Percentiles rank a stretch among this genome's conserved stretches.
Conservation (phyloP, 1,139 yeast genomes). For the Pneumocystis murina region DNA sequence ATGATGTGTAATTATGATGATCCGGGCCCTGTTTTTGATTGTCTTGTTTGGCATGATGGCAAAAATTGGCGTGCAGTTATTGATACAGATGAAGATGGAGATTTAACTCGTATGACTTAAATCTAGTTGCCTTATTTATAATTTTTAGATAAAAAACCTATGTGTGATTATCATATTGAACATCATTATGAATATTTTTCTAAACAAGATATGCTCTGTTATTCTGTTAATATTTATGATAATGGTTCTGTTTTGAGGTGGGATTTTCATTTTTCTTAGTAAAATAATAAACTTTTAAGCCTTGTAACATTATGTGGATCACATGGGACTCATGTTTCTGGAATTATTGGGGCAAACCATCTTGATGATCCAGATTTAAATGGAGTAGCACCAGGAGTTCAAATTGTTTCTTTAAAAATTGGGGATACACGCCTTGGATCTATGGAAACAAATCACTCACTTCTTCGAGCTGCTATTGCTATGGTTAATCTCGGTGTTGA, state of each 20-base stretch:
- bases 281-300: not conserved
- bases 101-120: not conserved
- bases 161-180: slow-evolving; percentile 8
- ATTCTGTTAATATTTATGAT: slow-evolving; percentile 11
- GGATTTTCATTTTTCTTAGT: not conserved
- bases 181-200: slow-evolving; percentile 10
- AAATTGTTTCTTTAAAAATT: slow-evolving; percentile 13
- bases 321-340: slow-evolving; percentile 14
- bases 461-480: slow-evolving; percentile 12
- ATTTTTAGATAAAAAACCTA: slow-evolving; percentile 5
- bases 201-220: slow-evolving; percentile 10
- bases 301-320: slow-evolving; percentile 11
- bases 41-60: slow-evolving; percentile 11
- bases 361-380: slow-evolving; percentile 8
- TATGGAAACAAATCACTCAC: slow-evolving; percentile 12
- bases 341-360: slow-evolving; percentile 12
- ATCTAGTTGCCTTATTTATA: not conserved
- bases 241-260: slow-evolving; percentile 6
- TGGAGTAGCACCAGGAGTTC: slow-evolving; percentile 13
- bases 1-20: slow-evolving; percentile 8
- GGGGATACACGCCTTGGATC: slow-evolving; percentile 13
- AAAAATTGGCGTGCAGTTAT: slow-evolving; percentile 8
- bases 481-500: slow-evolving; percentile 10
- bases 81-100: slow-evolving; percentile 10
- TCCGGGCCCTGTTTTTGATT: slow-evolving; percentile 11